phyloP scores from a whole-genome alignment of 2,329 filamentous ascomycete genomes.

The Herpomyces periplanetae region DNA sequence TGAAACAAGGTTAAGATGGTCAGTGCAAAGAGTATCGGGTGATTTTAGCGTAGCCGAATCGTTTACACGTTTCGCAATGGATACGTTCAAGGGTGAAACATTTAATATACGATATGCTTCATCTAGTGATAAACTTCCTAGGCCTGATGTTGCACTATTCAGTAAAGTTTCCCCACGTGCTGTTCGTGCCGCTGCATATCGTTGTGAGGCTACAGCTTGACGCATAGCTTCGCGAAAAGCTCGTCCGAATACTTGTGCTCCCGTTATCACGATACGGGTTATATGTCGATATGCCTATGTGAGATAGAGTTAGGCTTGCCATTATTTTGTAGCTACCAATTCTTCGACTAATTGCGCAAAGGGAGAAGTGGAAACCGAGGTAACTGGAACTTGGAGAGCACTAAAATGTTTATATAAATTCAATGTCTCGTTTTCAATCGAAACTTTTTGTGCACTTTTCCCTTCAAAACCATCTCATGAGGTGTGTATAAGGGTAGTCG shows the following conservation, averaged over 20 bases:
- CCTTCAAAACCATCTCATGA: no score
- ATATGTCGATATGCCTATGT: slow-evolving; percentile 62
- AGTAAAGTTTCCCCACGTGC: slow-evolving; percentile 10
- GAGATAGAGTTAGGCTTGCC: no score
- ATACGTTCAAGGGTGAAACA: slow-evolving; percentile 59
- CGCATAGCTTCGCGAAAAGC: slow-evolving; percentile 81
- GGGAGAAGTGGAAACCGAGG: no score
- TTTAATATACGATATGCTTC: slow-evolving; percentile 94
- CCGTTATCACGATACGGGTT: slow-evolving; percentile 63
- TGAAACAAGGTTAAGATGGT: slow-evolving; percentile 38
- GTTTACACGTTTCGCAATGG: no score
- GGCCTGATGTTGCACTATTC: slow-evolving; percentile 15
- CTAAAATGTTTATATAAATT: no score
- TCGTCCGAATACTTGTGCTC: slow-evolving; percentile 59
- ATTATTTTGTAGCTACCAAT: no score
- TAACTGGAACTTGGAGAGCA: no score
- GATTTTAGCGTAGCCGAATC: no score
- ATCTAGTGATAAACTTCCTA: slow-evolving; percentile 58
- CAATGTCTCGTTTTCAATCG: no score
- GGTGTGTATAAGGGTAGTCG: no score
- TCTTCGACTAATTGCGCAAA: no score
- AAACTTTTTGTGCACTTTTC: no score
- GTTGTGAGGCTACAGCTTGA: slow-evolving; percentile 54
- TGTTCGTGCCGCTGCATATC: slow-evolving; percentile 31
- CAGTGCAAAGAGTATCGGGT: slow-evolving; percentile 27